Conservation (phyloP, 352 stramenopile species). For the Phytophthora hibernalis region DNA sequence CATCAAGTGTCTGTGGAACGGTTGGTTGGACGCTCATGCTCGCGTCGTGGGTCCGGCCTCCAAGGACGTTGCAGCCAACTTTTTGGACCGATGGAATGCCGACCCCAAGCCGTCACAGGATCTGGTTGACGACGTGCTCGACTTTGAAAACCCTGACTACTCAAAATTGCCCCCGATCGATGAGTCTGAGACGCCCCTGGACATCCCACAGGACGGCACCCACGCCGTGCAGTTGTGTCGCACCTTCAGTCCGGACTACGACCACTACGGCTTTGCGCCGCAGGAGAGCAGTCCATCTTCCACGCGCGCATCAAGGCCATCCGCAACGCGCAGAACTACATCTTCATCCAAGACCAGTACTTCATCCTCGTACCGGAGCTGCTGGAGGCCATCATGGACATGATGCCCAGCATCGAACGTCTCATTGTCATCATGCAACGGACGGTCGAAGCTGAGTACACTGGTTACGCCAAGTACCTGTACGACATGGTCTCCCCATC, state of each 20-base stretch:
- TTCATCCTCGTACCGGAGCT: constrained; percentile 65
- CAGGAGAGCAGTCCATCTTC: constrained; percentile 63
- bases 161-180: constrained; percentile 23
- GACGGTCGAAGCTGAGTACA: constrained; percentile 35
- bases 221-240: constrained; percentile 57
- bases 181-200: constrained; percentile 5
- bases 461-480: constrained; percentile 71
- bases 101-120: constrained; percentile 40
- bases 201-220: constrained; percentile 15
- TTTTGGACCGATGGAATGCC: constrained; percentile 72
- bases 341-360: constrained; percentile 74
- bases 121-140: constrained; percentile 53
- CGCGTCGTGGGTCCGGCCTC: constrained; percentile 54
- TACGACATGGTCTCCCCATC: constrained; percentile 71
- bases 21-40: constrained; percentile 68
- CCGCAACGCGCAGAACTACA: constrained; percentile 51
- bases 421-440: constrained; percentile 58
- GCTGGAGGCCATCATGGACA: constrained; percentile 42
- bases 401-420: constrained; percentile 43
- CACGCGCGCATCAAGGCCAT: constrained; percentile 59
- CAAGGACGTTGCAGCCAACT: constrained; percentile 69
- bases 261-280: constrained; percentile 59
- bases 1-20: constrained; percentile 50
- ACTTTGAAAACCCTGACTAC: constrained; percentile 58
- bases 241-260: constrained; percentile 59